phyloP scores from a whole-genome alignment of 768 basidiomycete genomes.

The Auricularia sp. region DNA sequence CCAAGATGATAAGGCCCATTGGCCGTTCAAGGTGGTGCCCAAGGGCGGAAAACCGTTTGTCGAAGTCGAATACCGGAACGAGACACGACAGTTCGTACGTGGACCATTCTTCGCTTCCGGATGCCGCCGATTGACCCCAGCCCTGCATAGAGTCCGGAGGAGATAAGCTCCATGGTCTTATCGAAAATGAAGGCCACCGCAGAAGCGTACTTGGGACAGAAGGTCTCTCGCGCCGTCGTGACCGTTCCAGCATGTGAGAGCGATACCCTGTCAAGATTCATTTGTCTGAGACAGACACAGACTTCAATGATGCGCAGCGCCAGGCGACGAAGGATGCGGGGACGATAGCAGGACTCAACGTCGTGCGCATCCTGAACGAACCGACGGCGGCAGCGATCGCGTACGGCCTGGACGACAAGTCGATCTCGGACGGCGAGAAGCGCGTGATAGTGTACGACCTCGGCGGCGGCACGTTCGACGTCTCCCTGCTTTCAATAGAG shows the following conservation, averaged over 20 bases:
- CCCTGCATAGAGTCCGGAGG: constrained; percentile 26
- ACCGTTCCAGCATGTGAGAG: constrained; percentile 31
- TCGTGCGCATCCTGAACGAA: constrained; percentile 40
- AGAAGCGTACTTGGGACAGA: constrained; percentile 35
- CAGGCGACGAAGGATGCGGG: constrained; percentile 38
- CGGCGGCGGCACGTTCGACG: constrained; percentile 33
- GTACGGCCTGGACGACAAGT: constrained; percentile 37
- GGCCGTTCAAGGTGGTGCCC: constrained; percentile 30
- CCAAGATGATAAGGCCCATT: constrained; percentile 30
- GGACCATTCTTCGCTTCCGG: neutral
- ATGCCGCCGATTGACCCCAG: neutral
- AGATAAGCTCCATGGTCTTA: constrained; percentile 34
- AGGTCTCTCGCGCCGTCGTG: constrained; percentile 35
- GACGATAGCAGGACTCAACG: constrained; percentile 35
- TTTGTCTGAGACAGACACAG: neutral
- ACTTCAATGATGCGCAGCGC: constrained; percentile 39
- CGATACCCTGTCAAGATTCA: no score
- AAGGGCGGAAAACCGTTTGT: constrained; percentile 30
- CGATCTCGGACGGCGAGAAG: constrained; percentile 23
- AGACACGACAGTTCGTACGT: constrained; percentile 32
- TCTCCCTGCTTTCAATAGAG: constrained; percentile 31
- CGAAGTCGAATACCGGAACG: constrained; percentile 32
- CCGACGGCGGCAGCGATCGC: constrained; percentile 40
- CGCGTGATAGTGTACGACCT: constrained; percentile 33
- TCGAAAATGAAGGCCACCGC: constrained; percentile 40